Evolutionary conservation across 23 red algal genomes (phyloP).

Genomic region (Gracilaria caudata): DNA sequence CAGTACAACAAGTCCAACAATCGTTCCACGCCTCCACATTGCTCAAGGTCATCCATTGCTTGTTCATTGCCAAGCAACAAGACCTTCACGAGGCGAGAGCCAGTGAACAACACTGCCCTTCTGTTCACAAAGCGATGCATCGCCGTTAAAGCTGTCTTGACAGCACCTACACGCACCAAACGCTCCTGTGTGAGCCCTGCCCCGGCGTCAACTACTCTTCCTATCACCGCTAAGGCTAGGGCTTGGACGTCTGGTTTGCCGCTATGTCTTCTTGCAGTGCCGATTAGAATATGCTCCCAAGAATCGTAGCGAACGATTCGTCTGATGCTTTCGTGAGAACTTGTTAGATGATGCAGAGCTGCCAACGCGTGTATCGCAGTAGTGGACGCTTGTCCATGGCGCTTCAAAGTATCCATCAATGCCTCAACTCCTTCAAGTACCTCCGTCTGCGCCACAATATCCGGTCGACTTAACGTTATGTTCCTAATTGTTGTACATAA

Average conservation of each 20-base stretch:
- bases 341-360: slow-evolving; percentile 43
- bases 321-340: neutral
- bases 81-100: slow-evolving; percentile 10
- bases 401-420: slow-evolving; percentile 29
- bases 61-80: slow-evolving; percentile 11
- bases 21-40: slow-evolving; percentile 27
- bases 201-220: neutral
- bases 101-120: slow-evolving; percentile 30
- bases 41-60: slow-evolving; percentile 18
- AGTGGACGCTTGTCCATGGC: slow-evolving; percentile 14
- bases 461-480: slow-evolving; percentile 19
- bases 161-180: slow-evolving; percentile 2
- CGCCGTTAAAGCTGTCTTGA: slow-evolving; percentile 25
- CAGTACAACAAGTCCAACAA: slow-evolving; percentile 54
- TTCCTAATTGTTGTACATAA: slow-evolving; percentile 35
- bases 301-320: slow-evolving; percentile 38
- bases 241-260: slow-evolving; percentile 5
- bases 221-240: slow-evolving; percentile 1
- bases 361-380: slow-evolving; percentile 45
- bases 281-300: slow-evolving; percentile 16
- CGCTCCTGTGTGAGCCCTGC: neutral
- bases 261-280: slow-evolving; percentile 21
- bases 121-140: slow-evolving; percentile 45
- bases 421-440: slow-evolving; percentile 19
- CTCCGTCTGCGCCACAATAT: neutral